Conservation (phyloP, 257 asterid genomes). For the Hygrophila difformis region DNA sequence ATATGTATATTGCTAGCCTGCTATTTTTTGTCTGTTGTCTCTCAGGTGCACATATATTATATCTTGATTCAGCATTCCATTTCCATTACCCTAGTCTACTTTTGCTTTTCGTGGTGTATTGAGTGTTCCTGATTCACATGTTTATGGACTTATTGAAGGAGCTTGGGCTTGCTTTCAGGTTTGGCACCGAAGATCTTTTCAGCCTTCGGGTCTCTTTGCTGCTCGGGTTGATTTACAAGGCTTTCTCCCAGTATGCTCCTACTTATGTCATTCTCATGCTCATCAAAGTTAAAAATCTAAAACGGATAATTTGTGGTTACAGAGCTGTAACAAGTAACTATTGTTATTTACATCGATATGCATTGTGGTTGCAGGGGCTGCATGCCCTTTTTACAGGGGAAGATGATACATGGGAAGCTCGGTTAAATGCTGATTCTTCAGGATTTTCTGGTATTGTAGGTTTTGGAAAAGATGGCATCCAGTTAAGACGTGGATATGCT, state of each 20-base stretch:
- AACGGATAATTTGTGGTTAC: no score
- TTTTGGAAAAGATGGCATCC: slow-evolving; percentile 39
- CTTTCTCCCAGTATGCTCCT: slow-evolving; percentile 51
- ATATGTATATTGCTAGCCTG: no score
- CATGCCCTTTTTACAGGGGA: slow-evolving; percentile 94
- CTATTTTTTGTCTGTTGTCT: no score
- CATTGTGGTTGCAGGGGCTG: slow-evolving; percentile 49
- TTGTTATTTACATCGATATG: not conserved
- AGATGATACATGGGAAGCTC: slow-evolving; percentile 98
- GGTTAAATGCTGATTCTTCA: slow-evolving; percentile 72
- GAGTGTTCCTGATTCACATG: no score
- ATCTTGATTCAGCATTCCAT: no score
- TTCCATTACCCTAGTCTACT: no score
- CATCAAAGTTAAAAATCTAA: no score
- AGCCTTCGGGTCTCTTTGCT: slow-evolving; percentile 93
- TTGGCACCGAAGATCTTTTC: slow-evolving; percentile 95
- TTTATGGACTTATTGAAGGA: not conserved
- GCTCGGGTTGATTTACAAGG: slow-evolving; percentile 99
- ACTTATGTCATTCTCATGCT: not conserved
- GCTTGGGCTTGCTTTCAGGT: slow-evolving; percentile 41
- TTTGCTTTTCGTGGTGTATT: no score
- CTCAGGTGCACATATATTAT: no score
- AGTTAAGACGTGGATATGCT: slow-evolving; percentile 95
- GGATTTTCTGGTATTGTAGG: slow-evolving; percentile 53
- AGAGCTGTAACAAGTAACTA: no score